Evolutionary conservation across 2,329 filamentous ascomycete species (phyloP), one percentile per base, ranked within the genome.

Genomic region (Sclerotinia spermophila): DNA sequence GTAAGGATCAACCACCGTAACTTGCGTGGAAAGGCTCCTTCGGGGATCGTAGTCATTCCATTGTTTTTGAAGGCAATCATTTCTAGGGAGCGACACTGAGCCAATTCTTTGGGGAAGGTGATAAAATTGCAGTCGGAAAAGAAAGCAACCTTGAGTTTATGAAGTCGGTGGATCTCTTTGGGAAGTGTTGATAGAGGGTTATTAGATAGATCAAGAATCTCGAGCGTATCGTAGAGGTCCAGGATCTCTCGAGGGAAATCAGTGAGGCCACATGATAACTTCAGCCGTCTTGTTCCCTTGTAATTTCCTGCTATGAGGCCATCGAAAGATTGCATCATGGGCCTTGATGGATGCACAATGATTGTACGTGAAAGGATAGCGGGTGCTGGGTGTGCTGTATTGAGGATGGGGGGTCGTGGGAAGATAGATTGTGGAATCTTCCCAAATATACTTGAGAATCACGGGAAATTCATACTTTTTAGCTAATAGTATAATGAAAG

Each of bases 21-120:
- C 15, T 76, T 80, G 11, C 79, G 78, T 13, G 84, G 83, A 27
- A 85, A 76, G 19, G 81, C 75, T 44, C 78, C 77, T 71, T 83
- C 82, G 21, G 82, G 82, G 38, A 85, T 78, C 8, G 74, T 73
- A 10, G 73, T 73, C 82, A 86, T 85, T 68, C 76, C 75, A 76
- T 86, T 86, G 71, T 77, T 77, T 30, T 83, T 83, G 72, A 85
- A 85, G 6, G 82, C 83, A 48, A 84, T 81, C 81, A 84, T 85
- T 74, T 84, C 83, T n/a, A 85, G 80, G 64, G 77, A 76, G 7
- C 81, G 80, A 70, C 83, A 85, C 76, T 79, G 73, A 56, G 82
- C 80, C 30, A 85, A 77, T 70, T 80, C 79, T 21, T 72, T 73
- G 2, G 84, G 84, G 70, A 85, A 85, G 30, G 77, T 73, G 3